phyloP scores from a whole-genome alignment of 2,329 filamentous ascomycete species.

The Pseudogymnoascus sp. region DNA sequence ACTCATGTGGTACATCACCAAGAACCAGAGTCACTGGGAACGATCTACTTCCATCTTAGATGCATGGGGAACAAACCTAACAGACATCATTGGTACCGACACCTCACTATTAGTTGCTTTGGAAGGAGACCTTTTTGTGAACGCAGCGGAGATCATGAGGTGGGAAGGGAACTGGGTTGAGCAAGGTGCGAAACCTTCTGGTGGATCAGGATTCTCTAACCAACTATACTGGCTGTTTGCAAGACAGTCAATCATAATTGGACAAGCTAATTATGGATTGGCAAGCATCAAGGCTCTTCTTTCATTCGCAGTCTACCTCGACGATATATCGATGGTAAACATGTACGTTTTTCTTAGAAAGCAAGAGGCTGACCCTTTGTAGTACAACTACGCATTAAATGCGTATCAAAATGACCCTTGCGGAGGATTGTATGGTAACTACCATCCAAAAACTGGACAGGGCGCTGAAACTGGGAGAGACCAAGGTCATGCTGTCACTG shows the following conservation, averaged over 20 bases:
- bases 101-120: slow-evolving; percentile 31
- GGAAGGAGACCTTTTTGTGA: slow-evolving; percentile 33
- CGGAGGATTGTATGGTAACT: slow-evolving; percentile 28
- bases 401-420: slow-evolving; percentile 31
- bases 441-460: slow-evolving; percentile 29
- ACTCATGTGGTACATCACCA: slow-evolving; percentile 35
- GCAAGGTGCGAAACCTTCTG: slow-evolving; percentile 27
- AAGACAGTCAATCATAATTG: slow-evolving; percentile 30
- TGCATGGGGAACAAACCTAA: slow-evolving; percentile 29
- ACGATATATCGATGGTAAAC: slow-evolving; percentile 30
- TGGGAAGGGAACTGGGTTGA: slow-evolving; percentile 36
- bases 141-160: slow-evolving; percentile 37
- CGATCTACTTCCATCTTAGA: slow-evolving; percentile 30
- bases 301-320: slow-evolving; percentile 33
- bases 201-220: slow-evolving; percentile 31
- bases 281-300: slow-evolving; percentile 33
- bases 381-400: slow-evolving; percentile 34
- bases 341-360: neutral
- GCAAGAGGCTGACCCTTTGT: neutral
- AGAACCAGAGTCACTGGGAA: slow-evolving; percentile 29
- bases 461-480: slow-evolving; percentile 31
- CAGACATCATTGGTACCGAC: slow-evolving; percentile 29
- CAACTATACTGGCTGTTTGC: slow-evolving; percentile 36
- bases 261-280: slow-evolving; percentile 37
- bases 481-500: slow-evolving; percentile 28